These are phyloP conservation scores for Carex pumila DNA, from an alignment of 176 grass and related monocot species.

Conservation along the genomic window DNA sequence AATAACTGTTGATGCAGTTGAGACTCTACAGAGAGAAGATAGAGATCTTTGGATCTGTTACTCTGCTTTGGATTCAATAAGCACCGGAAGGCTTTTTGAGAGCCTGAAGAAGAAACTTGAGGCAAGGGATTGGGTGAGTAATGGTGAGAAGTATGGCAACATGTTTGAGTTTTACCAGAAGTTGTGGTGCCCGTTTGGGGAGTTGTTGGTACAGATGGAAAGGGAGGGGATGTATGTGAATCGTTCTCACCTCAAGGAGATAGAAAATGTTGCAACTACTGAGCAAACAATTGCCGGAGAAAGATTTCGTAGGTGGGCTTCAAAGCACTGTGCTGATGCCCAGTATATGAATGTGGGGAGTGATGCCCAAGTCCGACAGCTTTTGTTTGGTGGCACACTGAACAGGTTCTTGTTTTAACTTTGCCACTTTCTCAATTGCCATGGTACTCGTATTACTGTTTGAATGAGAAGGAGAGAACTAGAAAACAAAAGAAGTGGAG, in stretches of 20 bases:
- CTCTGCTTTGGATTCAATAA: slow-evolving; percentile 88
- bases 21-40: slow-evolving; percentile 81
- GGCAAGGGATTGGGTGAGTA: slow-evolving; percentile 46
- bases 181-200: slow-evolving; percentile 88
- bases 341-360: slow-evolving; percentile 95
- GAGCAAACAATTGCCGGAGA: slow-evolving; percentile 60
- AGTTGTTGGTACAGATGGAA: slow-evolving; percentile 86
- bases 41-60: slow-evolving; percentile 70
- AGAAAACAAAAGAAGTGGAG: neutral
- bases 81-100: slow-evolving; percentile 68
- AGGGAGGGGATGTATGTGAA: slow-evolving; percentile 80
- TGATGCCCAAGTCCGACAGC: slow-evolving; percentile 79
- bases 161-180: slow-evolving; percentile 88
- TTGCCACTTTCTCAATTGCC: neutral
- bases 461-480: neutral
- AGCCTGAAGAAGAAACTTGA: slow-evolving; percentile 71
- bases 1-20: slow-evolving; percentile 45
- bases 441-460: neutral
- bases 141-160: slow-evolving; percentile 53
- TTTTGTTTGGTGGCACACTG: slow-evolving; percentile 72
- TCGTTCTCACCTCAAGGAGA: slow-evolving; percentile 56
- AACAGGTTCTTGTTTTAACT: slow-evolving; percentile 43
- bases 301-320: slow-evolving; percentile 84
- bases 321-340: slow-evolving; percentile 83
- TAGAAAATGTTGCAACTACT: slow-evolving; percentile 72